Evolutionary conservation across 805 yeast species (phyloP).

Genomic region (Naumovozyma baii): DNA sequence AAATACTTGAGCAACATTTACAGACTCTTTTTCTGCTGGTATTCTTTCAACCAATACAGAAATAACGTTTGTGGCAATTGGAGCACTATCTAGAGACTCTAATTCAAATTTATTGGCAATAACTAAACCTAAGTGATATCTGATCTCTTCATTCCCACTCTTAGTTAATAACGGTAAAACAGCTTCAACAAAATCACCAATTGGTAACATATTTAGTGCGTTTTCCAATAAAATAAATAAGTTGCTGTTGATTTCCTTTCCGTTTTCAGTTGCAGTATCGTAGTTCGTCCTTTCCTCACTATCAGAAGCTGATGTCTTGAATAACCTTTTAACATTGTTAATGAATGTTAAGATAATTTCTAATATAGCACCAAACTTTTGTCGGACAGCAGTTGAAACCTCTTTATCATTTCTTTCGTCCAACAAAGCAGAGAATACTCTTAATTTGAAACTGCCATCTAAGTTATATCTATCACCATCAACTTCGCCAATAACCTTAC

Average conservation of each 20-base stretch:
- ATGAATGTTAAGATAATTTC: constrained; percentile 18
- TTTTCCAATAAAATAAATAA: constrained; percentile 51
- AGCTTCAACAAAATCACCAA: constrained; percentile 59
- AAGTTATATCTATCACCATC: constrained; percentile 21
- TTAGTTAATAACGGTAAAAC: constrained; percentile 35
- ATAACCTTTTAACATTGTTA: constrained; percentile 8
- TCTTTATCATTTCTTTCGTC: constrained; percentile 27
- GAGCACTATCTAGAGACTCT: constrained; percentile 47
- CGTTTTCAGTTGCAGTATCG: constrained; percentile 8
- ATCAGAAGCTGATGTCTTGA: constrained; percentile 2
- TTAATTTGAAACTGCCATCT: constrained; percentile 38
- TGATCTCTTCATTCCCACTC: constrained; percentile 36
- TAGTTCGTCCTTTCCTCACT: constrained; percentile 13
- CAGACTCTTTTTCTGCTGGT: constrained; percentile 14
- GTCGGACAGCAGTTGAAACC: constrained; percentile 11
- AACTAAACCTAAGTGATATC: constrained; percentile 52
- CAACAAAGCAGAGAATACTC: constrained; percentile 42
- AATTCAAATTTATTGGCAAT: constrained; percentile 58
- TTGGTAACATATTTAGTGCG: constrained; percentile 63
- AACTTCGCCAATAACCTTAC: constrained; percentile 38
- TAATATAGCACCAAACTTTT: constrained; percentile 21
- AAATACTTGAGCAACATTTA: constrained; percentile 55
- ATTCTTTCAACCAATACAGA: constrained; percentile 39
- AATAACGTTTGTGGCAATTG: constrained; percentile 44
- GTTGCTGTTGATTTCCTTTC: constrained; percentile 30